Evolutionary conservation across 805 yeast species (phyloP).

Genomic region (Candida peoriensis): DNA sequence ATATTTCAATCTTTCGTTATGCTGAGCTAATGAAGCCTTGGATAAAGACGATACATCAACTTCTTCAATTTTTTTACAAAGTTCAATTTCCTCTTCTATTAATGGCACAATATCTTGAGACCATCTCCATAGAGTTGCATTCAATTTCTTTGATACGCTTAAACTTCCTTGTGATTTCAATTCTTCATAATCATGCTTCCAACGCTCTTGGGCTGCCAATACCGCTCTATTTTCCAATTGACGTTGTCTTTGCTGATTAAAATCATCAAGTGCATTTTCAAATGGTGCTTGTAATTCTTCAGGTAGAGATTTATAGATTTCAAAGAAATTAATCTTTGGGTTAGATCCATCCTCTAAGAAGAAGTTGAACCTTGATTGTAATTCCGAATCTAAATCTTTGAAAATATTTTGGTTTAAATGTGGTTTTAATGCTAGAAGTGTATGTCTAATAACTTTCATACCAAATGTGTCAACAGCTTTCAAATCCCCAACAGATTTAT

Average conservation of each 20-base stretch:
- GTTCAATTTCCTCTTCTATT: slow-evolving; percentile 58
- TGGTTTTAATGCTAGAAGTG: slow-evolving; percentile 49
- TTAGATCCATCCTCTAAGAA: slow-evolving; percentile 19
- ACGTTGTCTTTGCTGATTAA: slow-evolving; percentile 73
- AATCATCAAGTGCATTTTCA: slow-evolving; percentile 59
- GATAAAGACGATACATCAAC: slow-evolving; percentile 16
- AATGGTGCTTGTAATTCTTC: slow-evolving; percentile 49
- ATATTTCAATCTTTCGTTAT: slow-evolving; percentile 44
- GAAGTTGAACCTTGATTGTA: slow-evolving; percentile 32
- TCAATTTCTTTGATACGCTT: slow-evolving; percentile 53
- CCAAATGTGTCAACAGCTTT: slow-evolving; percentile 72
- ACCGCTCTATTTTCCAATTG: slow-evolving; percentile 72
- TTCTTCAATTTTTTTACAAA: slow-evolving; percentile 41
- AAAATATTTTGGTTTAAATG: slow-evolving; percentile 25
- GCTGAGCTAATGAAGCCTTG: slow-evolving; percentile 24
- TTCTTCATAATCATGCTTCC: slow-evolving; percentile 80
- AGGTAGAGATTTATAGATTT: slow-evolving; percentile 51
- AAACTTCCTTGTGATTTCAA: slow-evolving; percentile 52
- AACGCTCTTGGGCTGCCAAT: slow-evolving; percentile 81
- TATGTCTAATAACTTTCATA: slow-evolving; percentile 71
- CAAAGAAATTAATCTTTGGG: slow-evolving; percentile 54
- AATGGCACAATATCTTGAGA: slow-evolving; percentile 66
- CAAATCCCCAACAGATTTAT: slow-evolving; percentile 48
- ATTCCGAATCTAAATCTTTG: slow-evolving; percentile 28
- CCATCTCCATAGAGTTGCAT: slow-evolving; percentile 82